phyloP scores from a whole-genome alignment of 2,329 filamentous ascomycete species.

The Myriosclerotinia scirpicola region DNA sequence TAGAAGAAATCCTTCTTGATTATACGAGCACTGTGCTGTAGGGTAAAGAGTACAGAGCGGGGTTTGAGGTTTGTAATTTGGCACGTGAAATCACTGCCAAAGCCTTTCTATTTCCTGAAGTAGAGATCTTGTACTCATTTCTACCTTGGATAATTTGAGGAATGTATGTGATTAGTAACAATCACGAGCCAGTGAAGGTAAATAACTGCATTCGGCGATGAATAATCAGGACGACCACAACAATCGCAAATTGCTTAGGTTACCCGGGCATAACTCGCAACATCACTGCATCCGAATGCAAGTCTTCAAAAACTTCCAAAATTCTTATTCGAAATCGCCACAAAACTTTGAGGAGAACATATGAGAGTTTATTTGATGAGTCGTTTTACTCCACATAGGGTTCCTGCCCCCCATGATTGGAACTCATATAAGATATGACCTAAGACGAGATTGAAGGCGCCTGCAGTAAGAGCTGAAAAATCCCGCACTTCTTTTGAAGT shows the following conservation, averaged over 20 bases:
- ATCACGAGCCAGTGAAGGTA: background rate
- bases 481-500: background rate
- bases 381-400: background rate
- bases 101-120: background rate
- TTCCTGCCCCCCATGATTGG: no score
- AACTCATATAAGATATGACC: background rate
- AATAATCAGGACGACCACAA: background rate
- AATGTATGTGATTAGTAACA: background rate
- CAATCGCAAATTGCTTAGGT: background rate
- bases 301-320: background rate
- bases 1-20: background rate
- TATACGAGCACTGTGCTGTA: background rate
- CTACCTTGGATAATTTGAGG: background rate
- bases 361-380: background rate
- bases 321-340: background rate
- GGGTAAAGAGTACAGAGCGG: background rate
- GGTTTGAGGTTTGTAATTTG: background rate
- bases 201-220: background rate
- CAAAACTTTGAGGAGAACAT: background rate
- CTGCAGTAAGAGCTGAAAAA: background rate
- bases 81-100: background rate
- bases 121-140: background rate
- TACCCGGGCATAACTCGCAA: background rate
- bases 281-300: background rate
- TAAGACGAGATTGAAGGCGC: background rate